A percentile compares a stretch with the other conserved stretches of the same genome.
phyloP scores from a whole-genome alignment of 2,329 filamentous ascomycete genomes.

The Atkinsonella texensis region DNA sequence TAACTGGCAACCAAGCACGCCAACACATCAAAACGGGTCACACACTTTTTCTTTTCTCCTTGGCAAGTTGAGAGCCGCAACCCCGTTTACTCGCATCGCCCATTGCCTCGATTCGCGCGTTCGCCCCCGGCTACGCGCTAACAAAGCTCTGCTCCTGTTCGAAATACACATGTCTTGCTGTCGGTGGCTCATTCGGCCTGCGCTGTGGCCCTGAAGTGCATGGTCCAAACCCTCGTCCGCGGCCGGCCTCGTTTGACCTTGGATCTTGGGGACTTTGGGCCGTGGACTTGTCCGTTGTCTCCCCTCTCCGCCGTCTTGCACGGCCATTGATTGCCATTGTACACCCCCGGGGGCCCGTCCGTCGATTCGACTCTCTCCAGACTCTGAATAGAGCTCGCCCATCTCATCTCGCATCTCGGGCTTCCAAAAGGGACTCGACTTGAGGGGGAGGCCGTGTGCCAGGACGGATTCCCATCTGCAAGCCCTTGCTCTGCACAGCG shows the following conservation, averaged over 20 bases:
- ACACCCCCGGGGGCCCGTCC: neutral
- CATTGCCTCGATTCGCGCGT: constrained; percentile 32
- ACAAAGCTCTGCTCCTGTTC: constrained; percentile 22
- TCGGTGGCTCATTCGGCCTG: constrained; percentile 40
- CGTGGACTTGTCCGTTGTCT: neutral
- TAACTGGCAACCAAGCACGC: constrained; percentile 76
- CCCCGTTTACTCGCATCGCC: constrained; percentile 43
- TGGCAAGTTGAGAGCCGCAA: constrained; percentile 48
- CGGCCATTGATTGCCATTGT: neutral
- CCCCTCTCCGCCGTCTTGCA: constrained; percentile 1
- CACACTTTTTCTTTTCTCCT: constrained; percentile 25
- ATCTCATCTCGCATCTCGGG: neutral
- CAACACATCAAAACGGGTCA: constrained; percentile 80
- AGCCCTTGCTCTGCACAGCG: neutral
- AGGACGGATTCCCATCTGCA: constrained; percentile 2
- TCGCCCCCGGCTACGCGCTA: constrained; percentile 35
- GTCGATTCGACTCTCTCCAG: neutral
- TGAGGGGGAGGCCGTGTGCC: too few species aligned
- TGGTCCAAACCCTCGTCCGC: constrained; percentile 2
- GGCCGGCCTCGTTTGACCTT: neutral
- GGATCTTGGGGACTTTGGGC: neutral
- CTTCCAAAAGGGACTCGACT: neutral
- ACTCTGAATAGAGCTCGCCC: neutral
- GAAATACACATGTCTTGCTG: constrained; percentile 52
- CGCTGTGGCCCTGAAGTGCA: constrained; percentile 9